Conservation (phyloP, 2,329 filamentous ascomycete species). For the Exophiala mesophila region DNA sequence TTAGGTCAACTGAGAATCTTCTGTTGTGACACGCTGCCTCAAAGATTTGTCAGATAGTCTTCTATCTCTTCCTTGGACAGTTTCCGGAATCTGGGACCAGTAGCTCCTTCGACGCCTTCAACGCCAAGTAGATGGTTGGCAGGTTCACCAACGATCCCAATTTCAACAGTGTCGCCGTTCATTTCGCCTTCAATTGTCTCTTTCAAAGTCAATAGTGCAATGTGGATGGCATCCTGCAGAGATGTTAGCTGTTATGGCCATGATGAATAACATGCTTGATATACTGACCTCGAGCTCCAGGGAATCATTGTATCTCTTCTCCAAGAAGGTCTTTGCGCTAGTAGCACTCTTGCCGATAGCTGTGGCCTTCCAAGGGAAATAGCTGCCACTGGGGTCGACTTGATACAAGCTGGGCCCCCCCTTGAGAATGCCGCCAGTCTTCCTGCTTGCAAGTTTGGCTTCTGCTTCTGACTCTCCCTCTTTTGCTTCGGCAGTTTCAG, state of each 20-base stretch:
- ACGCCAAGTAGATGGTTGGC: constrained; percentile 89
- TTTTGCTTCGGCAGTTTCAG: constrained; percentile 65
- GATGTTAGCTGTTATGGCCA: constrained; percentile 9
- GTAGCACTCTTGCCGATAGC: constrained; percentile 98
- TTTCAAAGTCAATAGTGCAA: constrained; percentile 93
- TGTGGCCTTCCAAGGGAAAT: constrained; percentile 99
- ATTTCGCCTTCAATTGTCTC: constrained; percentile 99
- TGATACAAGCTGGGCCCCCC: constrained; percentile 97
- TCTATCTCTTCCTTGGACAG: constrained; percentile 97
- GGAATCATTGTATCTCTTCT: constrained; percentile 98
- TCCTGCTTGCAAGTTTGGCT: constrained; percentile 72
- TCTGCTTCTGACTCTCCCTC: constrained; percentile 52
- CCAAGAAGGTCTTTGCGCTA: constrained; percentile 96
- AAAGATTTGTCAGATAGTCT: constrained; percentile 98
- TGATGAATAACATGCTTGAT: background rate
- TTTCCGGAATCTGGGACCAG: constrained; percentile 86
- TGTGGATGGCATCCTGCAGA: constrained; percentile 80
- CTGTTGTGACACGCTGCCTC: too few relatives aligned
- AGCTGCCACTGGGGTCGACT: constrained; percentile 97
- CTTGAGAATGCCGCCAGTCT: constrained; percentile 93
- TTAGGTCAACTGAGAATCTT: too few relatives aligned
- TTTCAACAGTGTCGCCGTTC: constrained; percentile 98
- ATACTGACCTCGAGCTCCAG: constrained; percentile 71
- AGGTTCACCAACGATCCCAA: constrained; percentile 95
- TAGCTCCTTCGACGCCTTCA: constrained; percentile 79